These are phyloP conservation scores for Solanum raphanifolium DNA, from an alignment of 257 asterid genomes.

Conservation along the genomic window DNA sequence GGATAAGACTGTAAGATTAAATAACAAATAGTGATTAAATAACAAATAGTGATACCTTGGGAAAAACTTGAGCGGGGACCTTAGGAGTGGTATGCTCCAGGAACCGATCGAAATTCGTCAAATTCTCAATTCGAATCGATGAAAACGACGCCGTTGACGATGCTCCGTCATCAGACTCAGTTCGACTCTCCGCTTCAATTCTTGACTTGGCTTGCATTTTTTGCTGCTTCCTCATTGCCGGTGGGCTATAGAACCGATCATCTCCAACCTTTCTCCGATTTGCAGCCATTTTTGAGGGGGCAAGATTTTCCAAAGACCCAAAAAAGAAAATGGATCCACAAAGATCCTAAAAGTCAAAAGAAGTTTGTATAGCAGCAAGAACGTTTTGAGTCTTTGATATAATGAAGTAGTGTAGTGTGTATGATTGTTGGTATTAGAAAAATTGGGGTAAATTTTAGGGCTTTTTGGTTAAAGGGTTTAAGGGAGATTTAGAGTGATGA, in stretches of 20 bases:
- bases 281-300: background rate
- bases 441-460: background rate
- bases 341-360: background rate
- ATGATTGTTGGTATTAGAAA: background rate
- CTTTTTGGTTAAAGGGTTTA: background rate
- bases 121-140: background rate
- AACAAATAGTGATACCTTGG: slow-evolving; percentile 36
- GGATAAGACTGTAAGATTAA: background rate
- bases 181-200: slow-evolving; percentile 9
- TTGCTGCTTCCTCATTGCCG: slow-evolving; percentile 54
- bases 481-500: background rate
- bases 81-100: slow-evolving; percentile 72
- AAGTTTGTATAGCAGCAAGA: background rate
- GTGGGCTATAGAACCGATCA: slow-evolving; percentile 72
- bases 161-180: slow-evolving; percentile 19
- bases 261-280: slow-evolving; percentile 39
- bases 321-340: background rate
- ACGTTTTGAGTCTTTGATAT: background rate
- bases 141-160: background rate
- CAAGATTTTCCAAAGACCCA: background rate
- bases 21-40: background rate
- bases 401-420: background rate
- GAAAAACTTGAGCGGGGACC: slow-evolving; percentile 59
- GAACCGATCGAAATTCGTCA: slow-evolving; percentile 70
- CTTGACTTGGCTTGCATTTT: slow-evolving; percentile 19